Percentiles rank a stretch among this genome's conserved stretches.
Conservation (phyloP, 768 basidiomycete species). For the Panellus pusillus region DNA sequence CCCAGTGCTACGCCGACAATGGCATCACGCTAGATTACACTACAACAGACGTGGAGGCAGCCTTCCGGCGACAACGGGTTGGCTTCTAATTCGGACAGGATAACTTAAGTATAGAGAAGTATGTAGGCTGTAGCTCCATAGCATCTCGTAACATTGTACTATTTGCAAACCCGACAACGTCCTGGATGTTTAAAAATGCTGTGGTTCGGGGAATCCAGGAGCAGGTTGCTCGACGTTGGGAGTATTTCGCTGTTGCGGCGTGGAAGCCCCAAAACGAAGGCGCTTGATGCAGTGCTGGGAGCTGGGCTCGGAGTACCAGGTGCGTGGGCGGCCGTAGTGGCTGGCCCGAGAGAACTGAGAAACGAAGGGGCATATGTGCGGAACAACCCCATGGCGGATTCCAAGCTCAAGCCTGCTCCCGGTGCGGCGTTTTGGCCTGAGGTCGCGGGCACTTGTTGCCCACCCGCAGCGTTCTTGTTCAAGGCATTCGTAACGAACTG, state of each 20-base stretch:
- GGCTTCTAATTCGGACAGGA: conserved; percentile 15
- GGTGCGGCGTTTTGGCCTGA: conserved; percentile 25
- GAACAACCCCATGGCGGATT: conserved; percentile 40
- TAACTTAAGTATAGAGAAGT: conserved; percentile 2
- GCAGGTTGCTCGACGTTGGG: conserved; percentile 23
- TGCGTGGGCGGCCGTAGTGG: conserved; percentile 10
- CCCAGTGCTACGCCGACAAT: conserved; percentile 76
- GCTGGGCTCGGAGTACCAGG: conserved; percentile 11
- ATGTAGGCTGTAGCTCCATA: no score
- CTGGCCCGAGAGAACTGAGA: conserved; percentile 31
- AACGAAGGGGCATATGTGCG: conserved; percentile 41
- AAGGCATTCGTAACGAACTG: conserved; percentile 44
- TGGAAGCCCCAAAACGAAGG: conserved; percentile 20
- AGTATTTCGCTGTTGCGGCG: conserved; percentile 16
- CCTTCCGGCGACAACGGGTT: conserved; percentile 64
- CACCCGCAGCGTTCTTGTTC: conserved; percentile 38
- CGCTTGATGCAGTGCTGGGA: conserved; percentile 23
- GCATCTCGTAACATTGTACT: conserved; percentile 12
- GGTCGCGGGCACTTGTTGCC: conserved; percentile 26
- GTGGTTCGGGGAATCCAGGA: conserved; percentile 41
- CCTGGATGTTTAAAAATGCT: conserved; percentile 18
- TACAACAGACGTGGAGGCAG: conserved; percentile 68
- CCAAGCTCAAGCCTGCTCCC: conserved; percentile 21
- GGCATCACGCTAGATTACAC: conserved; percentile 76
- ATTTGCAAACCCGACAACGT: neutral